These are phyloP conservation scores for Citrullus amarus DNA, from an alignment of 306 rosid genomes.

Conservation along the genomic window DNA sequence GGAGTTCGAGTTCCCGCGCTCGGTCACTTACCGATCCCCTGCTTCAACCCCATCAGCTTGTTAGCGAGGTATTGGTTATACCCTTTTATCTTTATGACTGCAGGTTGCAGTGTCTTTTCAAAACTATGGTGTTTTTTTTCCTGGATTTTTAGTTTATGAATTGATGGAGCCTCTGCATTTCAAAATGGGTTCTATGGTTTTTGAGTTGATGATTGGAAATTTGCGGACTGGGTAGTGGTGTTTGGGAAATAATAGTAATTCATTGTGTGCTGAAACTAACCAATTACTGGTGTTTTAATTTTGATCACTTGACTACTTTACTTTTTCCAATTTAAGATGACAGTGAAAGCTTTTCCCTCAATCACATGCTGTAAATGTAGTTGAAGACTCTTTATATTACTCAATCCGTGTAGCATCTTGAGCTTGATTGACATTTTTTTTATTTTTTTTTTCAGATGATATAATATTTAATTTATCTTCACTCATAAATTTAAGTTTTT, in stretches of 20 bases:
- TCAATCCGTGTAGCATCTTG: neutral
- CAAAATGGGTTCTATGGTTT: neutral
- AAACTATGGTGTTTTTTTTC: neutral
- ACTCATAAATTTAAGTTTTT: too few species aligned
- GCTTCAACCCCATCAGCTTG: slow-evolving; percentile 86
- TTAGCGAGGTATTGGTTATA: slow-evolving; percentile 38
- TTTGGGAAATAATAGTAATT: neutral
- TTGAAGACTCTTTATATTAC: neutral
- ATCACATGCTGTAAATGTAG: neutral
- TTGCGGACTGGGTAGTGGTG: neutral
- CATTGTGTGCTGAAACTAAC: neutral
- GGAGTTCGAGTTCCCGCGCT: slow-evolving; percentile 84
- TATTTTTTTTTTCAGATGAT: too few species aligned
- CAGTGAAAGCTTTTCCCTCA: neutral
- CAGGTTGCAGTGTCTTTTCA: neutral
- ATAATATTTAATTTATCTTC: too few species aligned
- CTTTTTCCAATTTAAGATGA: neutral
- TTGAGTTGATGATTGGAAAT: neutral
- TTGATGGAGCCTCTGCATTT: slow-evolving; percentile 1
- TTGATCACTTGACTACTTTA: neutral
- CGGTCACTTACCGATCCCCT: slow-evolving; percentile 84
- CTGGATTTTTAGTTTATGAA: neutral
- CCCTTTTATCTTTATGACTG: neutral
- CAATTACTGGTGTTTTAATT: neutral
- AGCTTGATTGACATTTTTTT: neutral